phyloP scores from a whole-genome alignment of 2,329 filamentous ascomycete species.

The Ophiostoma perfectum region DNA sequence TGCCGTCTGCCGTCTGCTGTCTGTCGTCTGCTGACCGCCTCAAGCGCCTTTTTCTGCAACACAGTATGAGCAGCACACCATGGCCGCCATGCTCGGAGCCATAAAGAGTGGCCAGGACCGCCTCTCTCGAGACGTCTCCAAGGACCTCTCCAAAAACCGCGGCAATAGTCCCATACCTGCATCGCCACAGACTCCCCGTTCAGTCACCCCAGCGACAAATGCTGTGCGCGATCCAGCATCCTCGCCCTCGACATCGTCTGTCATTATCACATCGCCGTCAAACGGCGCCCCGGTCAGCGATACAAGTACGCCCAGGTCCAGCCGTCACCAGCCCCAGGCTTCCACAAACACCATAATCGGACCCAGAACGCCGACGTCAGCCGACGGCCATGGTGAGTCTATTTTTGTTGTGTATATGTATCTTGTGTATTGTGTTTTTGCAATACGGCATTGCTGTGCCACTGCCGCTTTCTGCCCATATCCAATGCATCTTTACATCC shows the following conservation, averaged over 20 bases:
- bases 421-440: background rate
- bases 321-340: conserved; percentile 8
- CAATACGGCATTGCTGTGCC: background rate
- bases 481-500: background rate
- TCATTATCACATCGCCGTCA: conserved; percentile 1
- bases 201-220: background rate
- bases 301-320: background rate
- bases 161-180: background rate
- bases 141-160: conserved; percentile 9
- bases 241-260: background rate
- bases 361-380: conserved; percentile 20
- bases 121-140: conserved; percentile 5
- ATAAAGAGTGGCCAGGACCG: conserved; percentile 25
- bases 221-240: background rate
- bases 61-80: conserved; percentile 15
- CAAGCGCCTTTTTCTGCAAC: background rate
- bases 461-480: background rate
- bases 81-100: conserved; percentile 25
- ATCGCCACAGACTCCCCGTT: background rate
- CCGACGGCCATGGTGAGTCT: conserved; percentile 16
- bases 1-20: background rate
- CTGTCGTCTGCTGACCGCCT: background rate
- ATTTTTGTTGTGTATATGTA: background rate
- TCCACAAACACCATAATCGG: background rate
- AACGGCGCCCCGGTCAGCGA: background rate